Conservation (phyloP, 2,329 filamentous ascomycete genomes). For the Monilinia fructigena region DNA sequence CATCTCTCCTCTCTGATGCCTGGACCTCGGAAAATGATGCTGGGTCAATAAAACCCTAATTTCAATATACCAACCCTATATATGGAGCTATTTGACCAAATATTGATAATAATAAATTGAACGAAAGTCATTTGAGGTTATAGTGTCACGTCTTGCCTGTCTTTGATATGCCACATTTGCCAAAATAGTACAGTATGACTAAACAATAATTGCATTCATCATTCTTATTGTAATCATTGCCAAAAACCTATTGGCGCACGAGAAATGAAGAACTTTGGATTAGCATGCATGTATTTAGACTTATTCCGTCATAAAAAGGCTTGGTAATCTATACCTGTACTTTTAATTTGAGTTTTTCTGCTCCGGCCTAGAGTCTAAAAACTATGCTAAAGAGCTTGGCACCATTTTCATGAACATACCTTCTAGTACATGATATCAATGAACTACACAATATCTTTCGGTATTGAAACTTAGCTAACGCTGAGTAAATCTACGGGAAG, state of each 20-base stretch:
- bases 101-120: not conserved
- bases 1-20: not conserved
- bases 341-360: not conserved
- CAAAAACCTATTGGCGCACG: too few relatives aligned
- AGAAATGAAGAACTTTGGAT: too few relatives aligned
- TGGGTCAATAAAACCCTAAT: not conserved
- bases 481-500: too few relatives aligned
- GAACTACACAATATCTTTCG: too few relatives aligned
- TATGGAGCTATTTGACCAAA: too few relatives aligned
- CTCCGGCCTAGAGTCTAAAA: too few relatives aligned
- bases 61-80: not conserved
- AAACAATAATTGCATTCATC: not conserved
- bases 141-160: not conserved
- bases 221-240: too few relatives aligned
- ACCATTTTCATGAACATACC: not conserved
- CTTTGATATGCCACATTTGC: too few relatives aligned
- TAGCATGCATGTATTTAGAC: too few relatives aligned
- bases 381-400: not conserved
- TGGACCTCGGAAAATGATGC: not conserved
- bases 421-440: not conserved
- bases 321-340: not conserved
- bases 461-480: rapidly evolving
- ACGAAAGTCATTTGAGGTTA: not conserved
- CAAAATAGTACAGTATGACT: not conserved
- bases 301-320: not conserved